phyloP scores from a whole-genome alignment of 148 eudicot species.

The Pharnaceum exiguum region DNA sequence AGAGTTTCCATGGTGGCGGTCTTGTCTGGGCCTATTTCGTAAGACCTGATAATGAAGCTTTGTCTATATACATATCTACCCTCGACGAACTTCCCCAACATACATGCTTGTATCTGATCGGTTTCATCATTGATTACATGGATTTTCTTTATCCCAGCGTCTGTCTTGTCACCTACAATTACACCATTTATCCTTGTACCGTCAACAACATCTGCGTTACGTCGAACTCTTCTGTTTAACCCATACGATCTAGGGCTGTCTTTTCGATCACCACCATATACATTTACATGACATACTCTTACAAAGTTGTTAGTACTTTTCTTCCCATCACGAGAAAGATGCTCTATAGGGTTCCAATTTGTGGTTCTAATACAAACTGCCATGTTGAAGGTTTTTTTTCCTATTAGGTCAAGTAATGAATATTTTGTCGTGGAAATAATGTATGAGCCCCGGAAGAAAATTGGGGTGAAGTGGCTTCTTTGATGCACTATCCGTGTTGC shows the following conservation, averaged over 20 bases:
- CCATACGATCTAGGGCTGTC: constrained; percentile 5
- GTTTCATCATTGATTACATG: constrained; percentile 24
- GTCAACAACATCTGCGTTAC: constrained; percentile 26
- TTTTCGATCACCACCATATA: neutral
- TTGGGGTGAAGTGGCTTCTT: neutral
- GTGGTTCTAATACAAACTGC: constrained; percentile 10
- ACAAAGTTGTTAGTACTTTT: constrained; percentile 9
- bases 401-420: neutral
- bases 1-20: constrained; percentile 90
- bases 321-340: constrained; percentile 17
- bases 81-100: constrained; percentile 62
- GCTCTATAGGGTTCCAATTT: neutral
- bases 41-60: constrained; percentile 65
- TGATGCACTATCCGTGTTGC: neutral
- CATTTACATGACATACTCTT: constrained; percentile 1
- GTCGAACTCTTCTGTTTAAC: constrained; percentile 2
- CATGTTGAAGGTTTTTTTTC: constrained; percentile 5
- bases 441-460: neutral
- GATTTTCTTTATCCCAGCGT: constrained; percentile 20
- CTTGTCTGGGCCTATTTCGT: constrained; percentile 85
- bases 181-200: constrained; percentile 62
- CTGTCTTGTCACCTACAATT: constrained; percentile 19
- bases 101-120: constrained; percentile 32
- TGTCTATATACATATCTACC: constrained; percentile 55
- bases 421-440: neutral